These are phyloP conservation scores for Cladosporium cucumerinum DNA, from an alignment of 2,329 filamentous ascomycete genomes.

Conservation along the genomic window DNA sequence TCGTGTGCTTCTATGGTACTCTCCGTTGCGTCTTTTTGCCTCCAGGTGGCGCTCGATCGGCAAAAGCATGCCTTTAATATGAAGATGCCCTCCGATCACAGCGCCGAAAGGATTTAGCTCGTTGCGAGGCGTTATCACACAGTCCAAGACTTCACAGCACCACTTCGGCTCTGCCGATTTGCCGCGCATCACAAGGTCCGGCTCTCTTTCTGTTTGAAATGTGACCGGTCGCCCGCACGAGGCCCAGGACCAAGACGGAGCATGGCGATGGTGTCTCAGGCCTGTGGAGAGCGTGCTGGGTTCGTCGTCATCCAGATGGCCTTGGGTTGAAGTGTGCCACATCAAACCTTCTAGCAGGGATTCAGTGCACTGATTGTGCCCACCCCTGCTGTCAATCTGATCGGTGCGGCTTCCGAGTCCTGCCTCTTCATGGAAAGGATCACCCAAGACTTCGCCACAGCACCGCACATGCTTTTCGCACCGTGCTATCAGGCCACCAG, in stretches of 20 bases:
- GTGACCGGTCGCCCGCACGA: neutral
- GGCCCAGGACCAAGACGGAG: neutral
- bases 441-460: neutral
- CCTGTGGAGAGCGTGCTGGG: neutral
- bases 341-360: neutral
- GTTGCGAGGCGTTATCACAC: neutral
- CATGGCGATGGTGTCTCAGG: neutral
- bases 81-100: neutral
- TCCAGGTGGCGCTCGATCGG: neutral
- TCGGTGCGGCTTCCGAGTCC: neutral
- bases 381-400: too few relatives aligned
- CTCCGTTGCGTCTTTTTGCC: neutral
- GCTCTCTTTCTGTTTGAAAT: neutral
- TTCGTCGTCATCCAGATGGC: neutral
- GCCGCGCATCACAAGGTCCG: neutral
- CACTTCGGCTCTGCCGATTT: neutral
- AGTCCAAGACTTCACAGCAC: neutral
- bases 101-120: neutral
- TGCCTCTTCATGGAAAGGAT: neutral
- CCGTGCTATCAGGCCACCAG: neutral
- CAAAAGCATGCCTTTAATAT: neutral
- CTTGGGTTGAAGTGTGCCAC: neutral
- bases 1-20: neutral
- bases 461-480: neutral
- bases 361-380: too few relatives aligned